Conservation (phyloP, 2,329 filamentous ascomycete genomes). For the Lasiodiplodia gonubiensis region DNA sequence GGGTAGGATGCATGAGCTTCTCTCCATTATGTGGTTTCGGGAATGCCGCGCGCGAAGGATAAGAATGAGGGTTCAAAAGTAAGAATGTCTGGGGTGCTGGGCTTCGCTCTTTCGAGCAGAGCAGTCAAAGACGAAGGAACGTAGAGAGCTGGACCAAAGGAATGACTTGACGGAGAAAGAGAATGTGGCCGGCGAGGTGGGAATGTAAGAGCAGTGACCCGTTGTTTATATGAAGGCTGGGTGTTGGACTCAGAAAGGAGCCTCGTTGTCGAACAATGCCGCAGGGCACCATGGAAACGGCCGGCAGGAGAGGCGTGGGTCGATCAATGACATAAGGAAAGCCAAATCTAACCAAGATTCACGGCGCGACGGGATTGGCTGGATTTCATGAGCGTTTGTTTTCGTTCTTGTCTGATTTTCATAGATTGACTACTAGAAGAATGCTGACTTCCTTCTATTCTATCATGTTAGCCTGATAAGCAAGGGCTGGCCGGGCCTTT, state of each 20-base stretch:
- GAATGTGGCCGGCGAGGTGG: slow-evolving; percentile 42
- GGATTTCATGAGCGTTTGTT: slow-evolving; percentile 28
- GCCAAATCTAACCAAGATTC: slow-evolving; percentile 26
- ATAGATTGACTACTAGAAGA: slow-evolving; percentile 30
- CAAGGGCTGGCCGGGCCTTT: slow-evolving; percentile 44
- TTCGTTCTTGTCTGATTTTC: slow-evolving; percentile 28
- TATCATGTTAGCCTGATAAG: slow-evolving; percentile 43
- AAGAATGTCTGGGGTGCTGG: slow-evolving; percentile 50
- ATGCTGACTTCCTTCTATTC: slow-evolving; percentile 31
- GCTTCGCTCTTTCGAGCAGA: slow-evolving; percentile 32
- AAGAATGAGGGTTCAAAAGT: slow-evolving; percentile 36
- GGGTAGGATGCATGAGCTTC: slow-evolving; percentile 48
- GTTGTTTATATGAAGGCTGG: slow-evolving; percentile 30
- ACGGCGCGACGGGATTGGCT: slow-evolving; percentile 28
- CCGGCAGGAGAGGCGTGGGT: slow-evolving; percentile 29
- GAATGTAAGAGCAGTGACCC: slow-evolving; percentile 39
- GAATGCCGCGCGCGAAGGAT: slow-evolving; percentile 30
- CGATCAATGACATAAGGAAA: slow-evolving; percentile 30
- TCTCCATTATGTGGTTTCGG: slow-evolving; percentile 28
- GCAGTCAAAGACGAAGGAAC: slow-evolving; percentile 45
- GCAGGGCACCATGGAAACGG: slow-evolving; percentile 29
- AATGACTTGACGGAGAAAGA: slow-evolving; percentile 47
- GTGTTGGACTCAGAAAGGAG: slow-evolving; percentile 28
- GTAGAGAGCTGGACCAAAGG: slow-evolving; percentile 51
- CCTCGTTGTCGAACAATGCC: slow-evolving; percentile 28